A percentile compares a stretch with the other conserved stretches of the same genome.
phyloP scores from a whole-genome alignment of 495 filamentous ascomycete species.

The Daldinia decipiens region DNA sequence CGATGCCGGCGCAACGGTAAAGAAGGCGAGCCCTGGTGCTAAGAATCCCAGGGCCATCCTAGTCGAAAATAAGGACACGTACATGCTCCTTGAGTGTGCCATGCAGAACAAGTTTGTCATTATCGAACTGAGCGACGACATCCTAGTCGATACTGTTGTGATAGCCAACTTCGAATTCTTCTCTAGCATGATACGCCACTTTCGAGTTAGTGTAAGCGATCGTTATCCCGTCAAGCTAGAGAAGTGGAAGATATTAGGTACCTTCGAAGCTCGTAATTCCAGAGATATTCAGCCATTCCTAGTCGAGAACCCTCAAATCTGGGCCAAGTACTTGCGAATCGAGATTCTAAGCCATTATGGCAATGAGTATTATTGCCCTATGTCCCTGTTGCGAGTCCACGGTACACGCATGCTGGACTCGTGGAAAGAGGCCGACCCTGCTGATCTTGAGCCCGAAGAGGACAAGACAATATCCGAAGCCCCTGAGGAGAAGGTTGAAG shows the following conservation, averaged over 20 bases:
- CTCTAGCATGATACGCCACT: constrained; percentile 91
- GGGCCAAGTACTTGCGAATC: constrained; percentile 90
- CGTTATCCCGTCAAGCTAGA: constrained; percentile 91
- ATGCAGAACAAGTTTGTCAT: constrained; percentile 92
- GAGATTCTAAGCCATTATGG: constrained; percentile 96
- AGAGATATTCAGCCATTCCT: constrained; percentile 94
- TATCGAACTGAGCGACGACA: constrained; percentile 87
- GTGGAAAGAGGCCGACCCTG: constrained; percentile 74
- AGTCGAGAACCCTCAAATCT: constrained; percentile 91
- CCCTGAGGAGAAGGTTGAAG: constrained; percentile 55
- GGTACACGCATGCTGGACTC: constrained; percentile 97
- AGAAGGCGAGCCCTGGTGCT: constrained; percentile 85
- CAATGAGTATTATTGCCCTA: constrained; percentile 93
- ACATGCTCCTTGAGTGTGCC: constrained; percentile 94
- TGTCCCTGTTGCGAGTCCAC: constrained; percentile 90
- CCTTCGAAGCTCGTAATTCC: constrained; percentile 89
- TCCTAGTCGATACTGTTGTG: constrained; percentile 93
- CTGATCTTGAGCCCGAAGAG: constrained; percentile 65
- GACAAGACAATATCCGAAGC: constrained; percentile 50
- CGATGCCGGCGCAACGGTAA: constrained; percentile 91
- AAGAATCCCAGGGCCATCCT: constrained; percentile 88
- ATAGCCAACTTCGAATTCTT: constrained; percentile 99
- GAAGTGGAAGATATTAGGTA: constrained; percentile 89
- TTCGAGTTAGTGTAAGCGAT: constrained; percentile 90
- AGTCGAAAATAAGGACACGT: constrained; percentile 97